Percentiles rank a stretch among this genome's conserved stretches.
Evolutionary conservation across 345 rosid species (phyloP).

Genomic region (Tarenaya hassleriana): DNA sequence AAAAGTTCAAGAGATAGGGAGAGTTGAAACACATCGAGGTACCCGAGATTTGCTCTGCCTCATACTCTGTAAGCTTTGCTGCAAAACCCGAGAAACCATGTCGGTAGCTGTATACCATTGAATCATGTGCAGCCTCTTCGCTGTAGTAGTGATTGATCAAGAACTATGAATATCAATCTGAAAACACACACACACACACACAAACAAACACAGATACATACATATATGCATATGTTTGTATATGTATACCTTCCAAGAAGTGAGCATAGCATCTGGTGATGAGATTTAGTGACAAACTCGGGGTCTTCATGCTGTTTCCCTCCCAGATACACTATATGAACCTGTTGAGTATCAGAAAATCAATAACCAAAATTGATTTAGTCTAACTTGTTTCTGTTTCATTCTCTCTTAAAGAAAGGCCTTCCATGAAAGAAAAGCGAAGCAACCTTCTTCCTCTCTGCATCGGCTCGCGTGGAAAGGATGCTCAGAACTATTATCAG

Average conservation of each 20-base stretch:
- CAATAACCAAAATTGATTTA: too few species aligned
- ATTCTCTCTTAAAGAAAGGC: too few species aligned
- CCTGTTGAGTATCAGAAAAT: too few species aligned
- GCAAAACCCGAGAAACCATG: constrained; percentile 73
- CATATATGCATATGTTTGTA: constrained; percentile 7
- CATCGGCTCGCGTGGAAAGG: too few species aligned
- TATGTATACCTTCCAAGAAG: constrained; percentile 42
- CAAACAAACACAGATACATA: too few species aligned
- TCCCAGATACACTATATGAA: constrained; percentile 58
- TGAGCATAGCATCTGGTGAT: constrained; percentile 56
- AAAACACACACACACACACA: too few species aligned
- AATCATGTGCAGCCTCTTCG: constrained; percentile 37
- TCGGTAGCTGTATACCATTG: constrained; percentile 56
- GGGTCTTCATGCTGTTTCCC: constrained; percentile 43
- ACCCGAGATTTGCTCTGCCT: constrained; percentile 48
- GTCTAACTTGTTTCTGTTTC: too few species aligned
- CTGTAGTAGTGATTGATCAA: constrained; percentile 29
- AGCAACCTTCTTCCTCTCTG: too few species aligned
- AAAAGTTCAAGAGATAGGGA: too few species aligned
- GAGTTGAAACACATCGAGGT: too few species aligned
- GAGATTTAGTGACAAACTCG: constrained; percentile 34
- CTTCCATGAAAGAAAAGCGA: too few species aligned
- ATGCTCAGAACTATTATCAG: too few species aligned
- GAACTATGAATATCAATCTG: background rate
- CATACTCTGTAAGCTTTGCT: constrained; percentile 48